phyloP scores from a whole-genome alignment of 202 grass and related monocot genomes.

The Zizania palustris region DNA sequence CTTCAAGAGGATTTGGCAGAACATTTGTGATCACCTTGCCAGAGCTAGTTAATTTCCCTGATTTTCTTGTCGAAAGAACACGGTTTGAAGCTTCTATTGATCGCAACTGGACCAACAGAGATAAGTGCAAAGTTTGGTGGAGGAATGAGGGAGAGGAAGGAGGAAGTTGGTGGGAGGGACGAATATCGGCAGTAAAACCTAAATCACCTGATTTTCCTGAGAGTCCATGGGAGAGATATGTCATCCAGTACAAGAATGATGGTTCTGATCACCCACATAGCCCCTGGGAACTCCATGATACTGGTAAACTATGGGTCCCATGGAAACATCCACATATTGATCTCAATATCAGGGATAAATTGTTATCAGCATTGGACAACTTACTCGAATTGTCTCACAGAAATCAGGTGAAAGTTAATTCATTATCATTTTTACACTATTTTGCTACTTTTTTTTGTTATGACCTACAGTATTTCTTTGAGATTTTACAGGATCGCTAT shows the following conservation, averaged over 20 bases:
- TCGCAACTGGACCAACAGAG: slow-evolving; percentile 80
- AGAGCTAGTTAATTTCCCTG: slow-evolving; percentile 71
- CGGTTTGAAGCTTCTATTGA: slow-evolving; percentile 74
- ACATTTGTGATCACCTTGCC: slow-evolving; percentile 72
- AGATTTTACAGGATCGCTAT: slow-evolving; percentile 64
- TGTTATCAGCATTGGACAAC: slow-evolving; percentile 60
- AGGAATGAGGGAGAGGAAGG: slow-evolving; percentile 62
- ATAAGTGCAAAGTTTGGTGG: slow-evolving; percentile 99
- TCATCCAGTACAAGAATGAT: slow-evolving; percentile 87
- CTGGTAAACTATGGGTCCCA: slow-evolving; percentile 58
- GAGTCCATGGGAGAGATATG: slow-evolving; percentile 94
- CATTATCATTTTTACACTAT: slow-evolving; percentile 5
- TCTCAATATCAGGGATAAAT: slow-evolving; percentile 47
- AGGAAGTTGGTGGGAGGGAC: slow-evolving; percentile 94
- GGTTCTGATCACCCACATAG: slow-evolving; percentile 69
- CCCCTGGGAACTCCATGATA: slow-evolving; percentile 95
- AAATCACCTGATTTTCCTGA: slow-evolving; percentile 82
- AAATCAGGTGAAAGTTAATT: slow-evolving; percentile 60
- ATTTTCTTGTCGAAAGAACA: slow-evolving; percentile 95
- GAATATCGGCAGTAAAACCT: slow-evolving; percentile 57
- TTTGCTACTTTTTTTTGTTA: slow-evolving; percentile 14
- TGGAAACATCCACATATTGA: slow-evolving; percentile 84
- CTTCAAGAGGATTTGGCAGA: slow-evolving; percentile 56
- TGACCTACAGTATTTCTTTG: slow-evolving; percentile 31
- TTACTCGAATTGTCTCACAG: slow-evolving; percentile 61